Evolutionary conservation across 2,329 filamentous ascomycete genomes (phyloP).

Genomic region (Drechslerella coelobrocha): DNA sequence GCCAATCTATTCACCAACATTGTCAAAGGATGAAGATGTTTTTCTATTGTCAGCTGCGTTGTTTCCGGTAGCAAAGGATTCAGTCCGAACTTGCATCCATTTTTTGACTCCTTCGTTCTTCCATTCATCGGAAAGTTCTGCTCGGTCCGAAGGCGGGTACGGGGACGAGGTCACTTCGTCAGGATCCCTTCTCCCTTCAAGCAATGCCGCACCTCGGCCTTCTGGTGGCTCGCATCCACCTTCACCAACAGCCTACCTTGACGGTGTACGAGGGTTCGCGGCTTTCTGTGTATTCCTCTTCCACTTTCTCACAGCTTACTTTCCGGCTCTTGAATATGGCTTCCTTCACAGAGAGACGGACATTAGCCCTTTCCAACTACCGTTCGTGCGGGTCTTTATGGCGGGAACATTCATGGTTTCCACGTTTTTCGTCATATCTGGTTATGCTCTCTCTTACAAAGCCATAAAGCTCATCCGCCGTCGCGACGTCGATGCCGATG

Average conservation of each 20-base stretch:
- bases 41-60: too few species aligned
- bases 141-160: too few species aligned
- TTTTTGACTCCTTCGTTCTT: too few species aligned
- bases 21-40: too few species aligned
- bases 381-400: slow-evolving; percentile 58
- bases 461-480: slow-evolving; percentile 62
- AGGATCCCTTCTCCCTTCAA: slow-evolving; percentile 11
- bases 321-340: slow-evolving; percentile 54
- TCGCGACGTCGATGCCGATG: too few species aligned
- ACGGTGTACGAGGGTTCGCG: slow-evolving; percentile 56
- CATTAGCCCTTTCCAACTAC: slow-evolving; percentile 57
- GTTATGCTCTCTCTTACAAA: slow-evolving; percentile 65
- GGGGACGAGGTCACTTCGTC: too few species aligned
- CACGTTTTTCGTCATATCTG: slow-evolving; percentile 67
- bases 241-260: slow-evolving; percentile 52
- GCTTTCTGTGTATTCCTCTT: slow-evolving; percentile 55
- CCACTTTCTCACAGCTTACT: slow-evolving; percentile 53
- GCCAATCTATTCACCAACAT: too few species aligned
- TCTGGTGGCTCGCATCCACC: background rate
- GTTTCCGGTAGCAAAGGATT: too few species aligned
- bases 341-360: slow-evolving; percentile 45
- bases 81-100: too few species aligned
- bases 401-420: slow-evolving; percentile 61
- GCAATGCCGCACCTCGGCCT: slow-evolving; percentile 9
- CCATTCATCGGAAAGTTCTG: too few species aligned